phyloP scores from a whole-genome alignment of 163 green algal genomes.

The Smithsoniella earleae region DNA sequence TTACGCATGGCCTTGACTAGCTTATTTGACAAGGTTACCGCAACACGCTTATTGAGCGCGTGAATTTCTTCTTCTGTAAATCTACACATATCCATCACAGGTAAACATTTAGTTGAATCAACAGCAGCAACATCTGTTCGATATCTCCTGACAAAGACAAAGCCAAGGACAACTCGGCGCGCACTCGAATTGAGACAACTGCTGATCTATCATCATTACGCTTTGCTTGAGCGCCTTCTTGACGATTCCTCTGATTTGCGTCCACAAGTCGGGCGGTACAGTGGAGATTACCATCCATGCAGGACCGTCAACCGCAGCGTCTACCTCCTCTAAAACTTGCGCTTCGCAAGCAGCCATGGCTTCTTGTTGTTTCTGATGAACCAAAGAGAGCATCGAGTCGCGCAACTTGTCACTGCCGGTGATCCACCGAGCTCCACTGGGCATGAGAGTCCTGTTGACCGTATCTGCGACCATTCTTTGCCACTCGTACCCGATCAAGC shows the following conservation, averaged over 20 bases:
- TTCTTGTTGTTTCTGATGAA: not conserved
- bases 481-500: not conserved
- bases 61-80: not conserved
- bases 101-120: not conserved
- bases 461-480: no score
- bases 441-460: not conserved
- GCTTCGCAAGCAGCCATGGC: not conserved
- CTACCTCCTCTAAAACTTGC: slow-evolving; percentile 8
- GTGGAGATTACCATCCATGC: slow-evolving; percentile 25
- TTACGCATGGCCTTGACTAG: slow-evolving; percentile 1
- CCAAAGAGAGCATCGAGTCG: not conserved
- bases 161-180: not conserved
- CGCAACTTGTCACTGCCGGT: not conserved
- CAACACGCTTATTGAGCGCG: not conserved
- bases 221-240: slow-evolving; percentile 18
- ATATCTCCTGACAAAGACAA: not conserved
- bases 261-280: slow-evolving; percentile 9
- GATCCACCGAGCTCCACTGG: not conserved
- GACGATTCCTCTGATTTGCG: not conserved
- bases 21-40: not conserved
- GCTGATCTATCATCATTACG: not conserved
- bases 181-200: not conserved
- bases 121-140: not conserved
- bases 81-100: not conserved
- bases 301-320: slow-evolving; percentile 14